phyloP scores from a whole-genome alignment of 1,139 yeast species.

The Kluyveromyces sp. region DNA sequence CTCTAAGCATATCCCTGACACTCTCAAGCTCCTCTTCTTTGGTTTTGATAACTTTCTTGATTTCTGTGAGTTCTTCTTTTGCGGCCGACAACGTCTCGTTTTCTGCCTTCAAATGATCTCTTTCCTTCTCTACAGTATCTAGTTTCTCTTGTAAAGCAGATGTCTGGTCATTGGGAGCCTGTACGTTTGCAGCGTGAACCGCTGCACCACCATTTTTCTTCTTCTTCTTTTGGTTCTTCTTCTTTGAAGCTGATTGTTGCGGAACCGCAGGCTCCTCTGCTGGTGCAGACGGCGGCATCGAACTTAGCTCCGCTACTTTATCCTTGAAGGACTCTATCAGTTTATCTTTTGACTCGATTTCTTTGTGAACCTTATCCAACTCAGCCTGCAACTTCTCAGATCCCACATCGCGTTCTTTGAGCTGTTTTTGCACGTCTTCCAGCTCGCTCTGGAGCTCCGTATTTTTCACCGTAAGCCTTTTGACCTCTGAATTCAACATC shows the following conservation, averaged over 20 bases:
- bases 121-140: slow-evolving; percentile 7
- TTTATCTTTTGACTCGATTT: slow-evolving; percentile 1
- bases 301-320: slow-evolving; percentile 4
- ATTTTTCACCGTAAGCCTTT: slow-evolving; percentile 27
- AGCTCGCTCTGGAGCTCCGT: slow-evolving; percentile 11
- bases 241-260: neutral
- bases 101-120: slow-evolving; percentile 15
- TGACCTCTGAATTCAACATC: slow-evolving; percentile 41
- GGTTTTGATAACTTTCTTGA: slow-evolving; percentile 18
- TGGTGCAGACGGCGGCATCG: neutral
- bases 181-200: neutral
- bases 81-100: slow-evolving; percentile 13
- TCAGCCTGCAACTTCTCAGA: slow-evolving; percentile 3
- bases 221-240: slow-evolving; percentile 2
- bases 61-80: slow-evolving; percentile 13
- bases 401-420: neutral
- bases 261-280: slow-evolving; percentile 7
- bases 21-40: slow-evolving; percentile 31
- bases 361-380: slow-evolving; percentile 8
- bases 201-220: neutral
- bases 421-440: slow-evolving; percentile 10
- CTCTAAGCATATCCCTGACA: slow-evolving; percentile 64
- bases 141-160: slow-evolving; percentile 8
- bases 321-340: slow-evolving; percentile 10
- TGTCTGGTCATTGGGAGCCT: no score